Conservation (phyloP, 129 eudicot genomes). For the Artemisia annua region DNA sequence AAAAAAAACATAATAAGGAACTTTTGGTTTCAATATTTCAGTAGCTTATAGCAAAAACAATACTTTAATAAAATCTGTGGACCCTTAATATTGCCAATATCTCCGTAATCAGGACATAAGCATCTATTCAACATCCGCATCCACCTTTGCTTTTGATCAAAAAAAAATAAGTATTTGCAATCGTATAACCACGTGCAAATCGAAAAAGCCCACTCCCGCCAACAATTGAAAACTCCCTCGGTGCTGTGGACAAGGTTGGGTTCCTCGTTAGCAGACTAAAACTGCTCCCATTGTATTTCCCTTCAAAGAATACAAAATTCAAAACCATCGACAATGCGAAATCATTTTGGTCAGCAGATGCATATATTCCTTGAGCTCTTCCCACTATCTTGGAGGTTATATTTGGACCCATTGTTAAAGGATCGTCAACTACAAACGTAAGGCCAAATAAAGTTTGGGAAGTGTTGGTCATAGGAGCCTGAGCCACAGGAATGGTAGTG, state of each 20-base stretch:
- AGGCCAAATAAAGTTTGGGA: background rate
- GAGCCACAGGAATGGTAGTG: background rate
- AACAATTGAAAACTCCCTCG: constrained; percentile 8
- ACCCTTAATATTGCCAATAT: too few species aligned
- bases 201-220: constrained; percentile 15
- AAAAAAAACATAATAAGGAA: too few species aligned
- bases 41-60: too few species aligned
- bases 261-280: constrained; percentile 16
- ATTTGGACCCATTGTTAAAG: constrained; percentile 14
- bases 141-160: too few species aligned
- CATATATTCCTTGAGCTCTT: constrained; percentile 19
- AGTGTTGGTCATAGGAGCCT: constrained; percentile 1
- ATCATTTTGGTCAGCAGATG: background rate
- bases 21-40: too few species aligned
- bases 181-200: constrained; percentile 20
- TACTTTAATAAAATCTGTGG: too few species aligned
- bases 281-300: constrained; percentile 22
- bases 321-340: background rate
- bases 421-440: background rate
- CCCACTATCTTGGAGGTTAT: constrained; percentile 16
- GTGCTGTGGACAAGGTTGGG: background rate
- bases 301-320: constrained; percentile 11
- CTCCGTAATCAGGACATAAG: too few species aligned
- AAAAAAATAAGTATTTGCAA: constrained; percentile 9
- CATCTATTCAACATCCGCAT: too few species aligned